These are phyloP conservation scores for Lophiostoma macrostomum DNA, from an alignment of 495 filamentous ascomycete genomes.

Conservation along the genomic window DNA sequence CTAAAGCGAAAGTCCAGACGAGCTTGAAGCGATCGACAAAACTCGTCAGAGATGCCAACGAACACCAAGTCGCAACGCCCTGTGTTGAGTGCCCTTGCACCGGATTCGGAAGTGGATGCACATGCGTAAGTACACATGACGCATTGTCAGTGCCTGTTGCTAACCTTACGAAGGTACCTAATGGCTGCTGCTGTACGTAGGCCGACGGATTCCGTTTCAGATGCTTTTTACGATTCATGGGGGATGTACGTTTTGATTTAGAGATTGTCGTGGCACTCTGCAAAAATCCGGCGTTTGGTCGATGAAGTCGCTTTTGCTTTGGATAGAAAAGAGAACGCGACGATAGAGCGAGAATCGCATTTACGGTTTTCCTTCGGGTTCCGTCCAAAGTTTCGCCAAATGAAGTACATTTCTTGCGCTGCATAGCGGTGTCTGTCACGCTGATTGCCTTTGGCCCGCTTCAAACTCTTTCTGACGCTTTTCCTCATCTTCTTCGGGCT, in stretches of 20 bases:
- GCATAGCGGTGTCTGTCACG: background rate
- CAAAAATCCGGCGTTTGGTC: too few relatives aligned
- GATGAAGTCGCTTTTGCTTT: too few relatives aligned
- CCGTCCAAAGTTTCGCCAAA: too few relatives aligned
- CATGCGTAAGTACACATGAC: slow-evolving; percentile 18
- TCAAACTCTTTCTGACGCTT: slow-evolving; percentile 19
- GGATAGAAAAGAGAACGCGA: too few relatives aligned
- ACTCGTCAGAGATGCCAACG: background rate
- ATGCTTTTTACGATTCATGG: background rate
- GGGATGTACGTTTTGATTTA: background rate
- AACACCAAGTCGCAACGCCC: background rate
- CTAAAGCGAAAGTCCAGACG: background rate
- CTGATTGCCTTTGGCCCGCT: background rate
- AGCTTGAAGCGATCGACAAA: slow-evolving; percentile 18
- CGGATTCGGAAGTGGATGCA: slow-evolving; percentile 5
- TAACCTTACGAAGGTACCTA: slow-evolving; percentile 12
- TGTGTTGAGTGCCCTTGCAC: slow-evolving; percentile 24
- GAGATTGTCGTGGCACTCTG: background rate
- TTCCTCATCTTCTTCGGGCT: slow-evolving; percentile 25
- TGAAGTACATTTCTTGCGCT: background rate
- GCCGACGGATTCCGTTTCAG: background rate
- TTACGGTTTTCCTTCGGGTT: too few relatives aligned
- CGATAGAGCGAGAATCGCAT: too few relatives aligned
- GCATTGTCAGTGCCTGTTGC: background rate
- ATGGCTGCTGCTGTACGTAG: slow-evolving; percentile 30